Conservation (phyloP, 306 rosid genomes). For the Biancaea sappan region DNA sequence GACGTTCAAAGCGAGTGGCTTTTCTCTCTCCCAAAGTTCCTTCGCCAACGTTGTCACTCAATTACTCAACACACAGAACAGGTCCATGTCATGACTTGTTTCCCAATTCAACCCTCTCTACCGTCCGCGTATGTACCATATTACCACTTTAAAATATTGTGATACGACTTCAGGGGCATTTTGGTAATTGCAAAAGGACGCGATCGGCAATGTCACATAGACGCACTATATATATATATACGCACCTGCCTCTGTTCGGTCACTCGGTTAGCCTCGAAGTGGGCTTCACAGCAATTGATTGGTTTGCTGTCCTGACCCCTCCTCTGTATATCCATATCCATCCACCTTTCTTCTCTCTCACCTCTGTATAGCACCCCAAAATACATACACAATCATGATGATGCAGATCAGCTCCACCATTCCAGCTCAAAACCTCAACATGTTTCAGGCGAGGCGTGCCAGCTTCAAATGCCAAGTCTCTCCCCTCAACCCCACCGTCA, state of each 20-base stretch:
- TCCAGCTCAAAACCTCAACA: slow-evolving; percentile 47
- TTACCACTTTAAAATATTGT: too few relatives aligned
- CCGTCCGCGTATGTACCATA: neutral
- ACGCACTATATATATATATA: slow-evolving; percentile 28
- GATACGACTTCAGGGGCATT: too few relatives aligned
- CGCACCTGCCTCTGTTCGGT: too few relatives aligned
- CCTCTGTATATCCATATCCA: too few relatives aligned
- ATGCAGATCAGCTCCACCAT: slow-evolving; percentile 60
- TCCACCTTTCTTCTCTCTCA: too few relatives aligned
- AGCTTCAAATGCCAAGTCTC: slow-evolving; percentile 58
- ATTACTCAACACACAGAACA: neutral
- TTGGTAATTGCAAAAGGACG: neutral
- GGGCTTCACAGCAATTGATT: too few relatives aligned
- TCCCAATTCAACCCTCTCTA: neutral
- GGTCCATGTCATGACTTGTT: neutral
- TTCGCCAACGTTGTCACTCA: neutral
- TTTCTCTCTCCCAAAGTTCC: too few relatives aligned
- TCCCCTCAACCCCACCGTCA: slow-evolving; percentile 38
- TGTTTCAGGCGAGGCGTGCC: slow-evolving; percentile 50
- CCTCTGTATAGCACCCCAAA: too few relatives aligned
- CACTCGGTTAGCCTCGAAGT: too few relatives aligned
- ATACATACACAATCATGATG: slow-evolving; percentile 12
- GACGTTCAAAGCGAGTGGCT: neutral
- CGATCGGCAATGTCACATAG: neutral
- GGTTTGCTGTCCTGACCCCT: too few relatives aligned